Conservation (phyloP, 441 rosid genomes). For the Mallotus repandus region DNA sequence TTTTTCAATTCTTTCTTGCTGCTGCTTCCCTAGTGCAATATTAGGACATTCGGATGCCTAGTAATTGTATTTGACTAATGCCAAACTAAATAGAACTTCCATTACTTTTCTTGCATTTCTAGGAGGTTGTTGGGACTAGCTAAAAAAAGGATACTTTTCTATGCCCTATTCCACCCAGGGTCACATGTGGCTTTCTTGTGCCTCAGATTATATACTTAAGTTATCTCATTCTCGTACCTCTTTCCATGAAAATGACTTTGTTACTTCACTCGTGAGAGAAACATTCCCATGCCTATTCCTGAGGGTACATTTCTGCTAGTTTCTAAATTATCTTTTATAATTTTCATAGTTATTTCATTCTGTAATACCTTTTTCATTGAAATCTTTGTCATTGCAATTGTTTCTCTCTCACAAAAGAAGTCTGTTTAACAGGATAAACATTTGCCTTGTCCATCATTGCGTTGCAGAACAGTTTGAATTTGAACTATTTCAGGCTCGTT, state of each 20-base stretch:
- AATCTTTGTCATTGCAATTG: background rate
- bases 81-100: background rate
- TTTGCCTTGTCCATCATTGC: background rate
- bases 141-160: background rate
- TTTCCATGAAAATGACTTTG: background rate
- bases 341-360: background rate
- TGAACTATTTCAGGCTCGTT: slow-evolving; percentile 18
- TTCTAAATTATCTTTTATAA: background rate
- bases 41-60: background rate
- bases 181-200: background rate
- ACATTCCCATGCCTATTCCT: background rate
- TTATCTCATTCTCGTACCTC: background rate
- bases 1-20: background rate
- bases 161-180: background rate
- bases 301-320: background rate
- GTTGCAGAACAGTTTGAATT: slow-evolving; percentile 1
- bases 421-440: background rate
- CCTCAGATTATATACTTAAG: background rate
- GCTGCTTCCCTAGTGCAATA: background rate
- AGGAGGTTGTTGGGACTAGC: background rate
- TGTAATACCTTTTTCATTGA: background rate
- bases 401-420: background rate
- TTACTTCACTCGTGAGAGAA: background rate
- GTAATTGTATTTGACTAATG: background rate
- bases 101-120: background rate